A percentile compares a stretch with the other conserved stretches of the same genome.
These are phyloP conservation scores for Rhizoclosmatium sp. DNA, from an alignment of 192 early-diverging fungal species.

Conservation along the genomic window DNA sequence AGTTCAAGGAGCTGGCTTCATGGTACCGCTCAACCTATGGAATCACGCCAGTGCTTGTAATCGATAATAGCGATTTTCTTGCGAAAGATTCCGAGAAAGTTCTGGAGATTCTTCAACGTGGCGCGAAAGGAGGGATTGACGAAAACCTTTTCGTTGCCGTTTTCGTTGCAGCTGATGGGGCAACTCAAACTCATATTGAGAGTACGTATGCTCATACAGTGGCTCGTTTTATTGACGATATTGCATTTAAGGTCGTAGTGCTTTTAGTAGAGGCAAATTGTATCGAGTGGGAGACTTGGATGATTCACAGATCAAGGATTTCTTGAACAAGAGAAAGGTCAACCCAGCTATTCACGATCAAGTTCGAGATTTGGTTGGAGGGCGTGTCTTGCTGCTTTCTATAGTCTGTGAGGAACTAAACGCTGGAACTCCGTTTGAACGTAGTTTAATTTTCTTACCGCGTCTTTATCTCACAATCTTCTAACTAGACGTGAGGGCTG, in stretches of 20 bases:
- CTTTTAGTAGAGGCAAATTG: slow-evolving; percentile 9
- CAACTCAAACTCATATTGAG: neutral
- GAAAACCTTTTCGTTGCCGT: slow-evolving; percentile 6
- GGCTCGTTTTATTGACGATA: neutral
- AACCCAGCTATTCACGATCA: slow-evolving; percentile 1
- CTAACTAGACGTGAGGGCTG: neutral
- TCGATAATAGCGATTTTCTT: neutral
- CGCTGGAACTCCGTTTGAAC: slow-evolving; percentile 20
- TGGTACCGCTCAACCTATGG: slow-evolving; percentile 1
- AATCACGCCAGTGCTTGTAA: neutral
- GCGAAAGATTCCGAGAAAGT: neutral
- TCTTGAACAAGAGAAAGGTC: slow-evolving; percentile 7
- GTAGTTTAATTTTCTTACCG: neutral
- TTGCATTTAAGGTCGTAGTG: neutral
- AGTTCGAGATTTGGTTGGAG: slow-evolving; percentile 13
- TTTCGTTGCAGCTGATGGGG: neutral
- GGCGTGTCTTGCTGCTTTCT: slow-evolving; percentile 4
- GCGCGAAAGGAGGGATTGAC: slow-evolving; percentile 2
- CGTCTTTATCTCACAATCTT: neutral
- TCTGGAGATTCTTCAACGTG: slow-evolving; percentile 10
- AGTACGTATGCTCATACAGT: neutral
- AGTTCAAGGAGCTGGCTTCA: slow-evolving; percentile 1
- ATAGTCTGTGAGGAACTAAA: slow-evolving; percentile 6
- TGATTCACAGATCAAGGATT: slow-evolving; percentile 6
- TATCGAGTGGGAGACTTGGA: slow-evolving; percentile 12